phyloP scores from a whole-genome alignment of 371 early-diverging fungal species.

The Mortierella sp. region DNA sequence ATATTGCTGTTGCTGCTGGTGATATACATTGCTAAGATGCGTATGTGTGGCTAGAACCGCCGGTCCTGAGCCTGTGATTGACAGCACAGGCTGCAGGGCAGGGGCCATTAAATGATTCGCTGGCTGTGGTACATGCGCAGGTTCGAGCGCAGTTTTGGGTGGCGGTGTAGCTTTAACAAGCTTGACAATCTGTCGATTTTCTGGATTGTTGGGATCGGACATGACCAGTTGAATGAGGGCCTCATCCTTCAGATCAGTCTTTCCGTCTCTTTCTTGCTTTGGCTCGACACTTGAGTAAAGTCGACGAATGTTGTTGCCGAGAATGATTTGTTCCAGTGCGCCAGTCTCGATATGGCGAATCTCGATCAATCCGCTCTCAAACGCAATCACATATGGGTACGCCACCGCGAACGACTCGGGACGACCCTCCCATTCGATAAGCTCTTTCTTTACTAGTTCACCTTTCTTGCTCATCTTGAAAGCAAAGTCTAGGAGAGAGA shows the following conservation, averaged over 20 bases:
- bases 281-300: slow-evolving; percentile 41
- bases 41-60: slow-evolving; percentile 47
- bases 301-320: slow-evolving; percentile 43
- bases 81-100: slow-evolving; percentile 35
- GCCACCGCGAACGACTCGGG: slow-evolving; percentile 51
- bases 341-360: slow-evolving; percentile 87
- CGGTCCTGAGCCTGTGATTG: slow-evolving; percentile 32
- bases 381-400: slow-evolving; percentile 88
- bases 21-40: slow-evolving; percentile 4
- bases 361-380: slow-evolving; percentile 89
- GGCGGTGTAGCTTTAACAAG: slow-evolving; percentile 28
- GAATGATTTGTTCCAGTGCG: slow-evolving; percentile 71
- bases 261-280: slow-evolving; percentile 9
- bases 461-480: slow-evolving; percentile 56
- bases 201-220: slow-evolving; percentile 31
- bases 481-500: slow-evolving; percentile 37
- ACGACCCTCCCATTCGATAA: slow-evolving; percentile 55
- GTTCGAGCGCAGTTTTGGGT: slow-evolving; percentile 25
- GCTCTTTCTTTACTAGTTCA: slow-evolving; percentile 30
- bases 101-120: slow-evolving; percentile 43
- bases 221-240: slow-evolving; percentile 29
- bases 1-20: slow-evolving; percentile 13
- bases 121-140: slow-evolving; percentile 13
- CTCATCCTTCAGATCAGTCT: background rate
- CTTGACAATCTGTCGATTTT: slow-evolving; percentile 40